Evolutionary conservation across 2,329 filamentous ascomycete species (phyloP), one percentile per base, ranked within the genome.

Genomic region (Diaporthe humulicola): DNA sequence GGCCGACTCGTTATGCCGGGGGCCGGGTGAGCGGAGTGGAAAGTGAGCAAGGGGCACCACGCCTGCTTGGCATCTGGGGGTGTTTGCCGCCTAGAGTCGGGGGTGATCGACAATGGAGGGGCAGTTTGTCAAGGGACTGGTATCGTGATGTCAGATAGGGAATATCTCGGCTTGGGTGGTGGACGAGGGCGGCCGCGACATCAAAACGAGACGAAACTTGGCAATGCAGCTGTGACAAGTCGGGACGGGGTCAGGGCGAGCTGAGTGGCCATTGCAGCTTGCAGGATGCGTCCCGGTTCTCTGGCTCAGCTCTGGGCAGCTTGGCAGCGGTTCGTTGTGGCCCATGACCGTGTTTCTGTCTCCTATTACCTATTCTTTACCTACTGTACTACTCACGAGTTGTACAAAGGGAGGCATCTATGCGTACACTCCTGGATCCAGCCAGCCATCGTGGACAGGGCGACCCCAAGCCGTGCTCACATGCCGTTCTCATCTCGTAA

Each of bases 121-220:
- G 30, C 25, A 25, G 52, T 69, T 57, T 60, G 60, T 40, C 38
- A 64, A 45, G 38, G 38, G 38, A 30, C 38, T 30, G 54, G 15
- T 22, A 10, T 33, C 54, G 52, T 75, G 73, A 73, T 75, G 73
- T 75, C 60, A 75, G 73, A 73, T 73, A 73, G 70, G 73, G 73
- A 54, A 75, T 52, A 71, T 61, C 36, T 50, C 73, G 73, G 73
- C 17, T 50, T 64, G 70, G 73, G 40, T 57, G 50, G 30, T 28
- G 64, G 30, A 52, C 14, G 48, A 69, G 22, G 36, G 64, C 64
- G 64, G 64, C 64, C 64, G 48, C 64, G 64, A 67, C 38, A 3
- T 28, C n/a, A 69, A 25, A 48, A 69, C 64, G 33, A 54, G 64
- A 45, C 28, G 57, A 42, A 66, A 58, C 57, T 45, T 60, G 60